Base-by-base conservation (phyloP, 805 yeast species). In the Lipomyces mesembrius region DNA sequence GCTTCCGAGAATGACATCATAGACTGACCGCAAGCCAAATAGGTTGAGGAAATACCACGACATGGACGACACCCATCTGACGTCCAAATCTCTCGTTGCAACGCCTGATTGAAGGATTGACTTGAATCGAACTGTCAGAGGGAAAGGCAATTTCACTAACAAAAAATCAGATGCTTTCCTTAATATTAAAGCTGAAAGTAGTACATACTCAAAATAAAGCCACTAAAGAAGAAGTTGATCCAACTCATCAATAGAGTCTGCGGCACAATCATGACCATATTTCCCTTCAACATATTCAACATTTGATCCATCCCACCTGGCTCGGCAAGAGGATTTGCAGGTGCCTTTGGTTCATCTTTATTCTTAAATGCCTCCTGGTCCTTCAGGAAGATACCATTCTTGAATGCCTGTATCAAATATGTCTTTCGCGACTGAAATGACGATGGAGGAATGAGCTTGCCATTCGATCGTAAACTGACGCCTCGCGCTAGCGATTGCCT, bases 181-280 rank as follows among this genome's bases (percentile, higher is more conserved):
- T 3, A 59, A n/a, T 20, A 1, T 5, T 37, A 46, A 14, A 27
- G 11, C 27, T 88, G 27, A 37, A 17, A 3, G 43, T 4, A 20
- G 6, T 3, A 59, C 72, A 14, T 57, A 70, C 73, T 68, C 27
- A 71, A 34, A 46, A 71, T 65, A 70, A 92, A 92, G 0, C 98
- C 98, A 14, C 94, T 91, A 77, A 92, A 95, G 79, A 94, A 93
- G 74, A 87, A 90, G 75, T 91, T 91, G 68, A 94, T 94, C 97
- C 98, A 95, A 75, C 92, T 92, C 97, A 95, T 93, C 71, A 93
- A 89, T 52, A 93, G 77, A 0, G 97, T 91, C 79, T 95, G 98
- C 1, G 98, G 98, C 22, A 92, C 85, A 76, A 88, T 91, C 78
- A 87, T 91, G 75, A 93, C 88, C 70, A 92, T 80, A 75, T 92